A percentile compares a stretch with the other conserved stretches of the same genome.
phyloP scores from a whole-genome alignment of 1,139 yeast genomes.

The Zygoascus hellenicus region DNA sequence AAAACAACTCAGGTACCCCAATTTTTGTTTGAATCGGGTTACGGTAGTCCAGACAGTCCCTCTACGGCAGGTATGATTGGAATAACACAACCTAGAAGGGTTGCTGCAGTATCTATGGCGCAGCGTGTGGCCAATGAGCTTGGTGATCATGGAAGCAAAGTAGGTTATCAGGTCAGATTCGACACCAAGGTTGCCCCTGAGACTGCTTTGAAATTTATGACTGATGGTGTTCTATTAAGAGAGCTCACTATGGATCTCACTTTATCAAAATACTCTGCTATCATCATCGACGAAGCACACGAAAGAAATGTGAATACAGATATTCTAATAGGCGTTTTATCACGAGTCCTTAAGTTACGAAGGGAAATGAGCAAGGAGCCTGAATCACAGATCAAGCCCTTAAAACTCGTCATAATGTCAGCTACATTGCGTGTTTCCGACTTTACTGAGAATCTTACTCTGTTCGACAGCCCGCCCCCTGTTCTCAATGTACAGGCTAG shows the following conservation, averaged over 20 bases:
- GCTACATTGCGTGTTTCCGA: slow-evolving; percentile 94
- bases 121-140: slow-evolving; percentile 77
- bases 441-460: slow-evolving; percentile 69
- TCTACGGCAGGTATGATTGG: slow-evolving; percentile 91
- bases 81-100: slow-evolving; percentile 95
- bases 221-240: slow-evolving; percentile 92
- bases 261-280: slow-evolving; percentile 72
- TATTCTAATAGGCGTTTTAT: slow-evolving; percentile 87
- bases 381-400: slow-evolving; percentile 42
- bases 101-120: slow-evolving; percentile 98
- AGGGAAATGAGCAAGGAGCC: slow-evolving; percentile 38
- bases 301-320: slow-evolving; percentile 95
- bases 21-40: slow-evolving; percentile 83
- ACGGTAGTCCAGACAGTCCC: slow-evolving; percentile 53
- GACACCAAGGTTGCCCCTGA: slow-evolving; percentile 65
- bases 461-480: slow-evolving; percentile 82
- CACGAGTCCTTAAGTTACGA: slow-evolving; percentile 78
- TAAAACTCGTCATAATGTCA: slow-evolving; percentile 68
- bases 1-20: slow-evolving; percentile 98
- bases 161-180: slow-evolving; percentile 88
- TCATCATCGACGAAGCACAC: slow-evolving; percentile 96
- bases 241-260: slow-evolving; percentile 88
- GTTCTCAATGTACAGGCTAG: slow-evolving; percentile 88
- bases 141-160: slow-evolving; percentile 70
- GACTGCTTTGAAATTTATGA: slow-evolving; percentile 91